These are phyloP conservation scores for Naematelia encephala DNA, from an alignment of 768 basidiomycete genomes.

Conservation along the genomic window DNA sequence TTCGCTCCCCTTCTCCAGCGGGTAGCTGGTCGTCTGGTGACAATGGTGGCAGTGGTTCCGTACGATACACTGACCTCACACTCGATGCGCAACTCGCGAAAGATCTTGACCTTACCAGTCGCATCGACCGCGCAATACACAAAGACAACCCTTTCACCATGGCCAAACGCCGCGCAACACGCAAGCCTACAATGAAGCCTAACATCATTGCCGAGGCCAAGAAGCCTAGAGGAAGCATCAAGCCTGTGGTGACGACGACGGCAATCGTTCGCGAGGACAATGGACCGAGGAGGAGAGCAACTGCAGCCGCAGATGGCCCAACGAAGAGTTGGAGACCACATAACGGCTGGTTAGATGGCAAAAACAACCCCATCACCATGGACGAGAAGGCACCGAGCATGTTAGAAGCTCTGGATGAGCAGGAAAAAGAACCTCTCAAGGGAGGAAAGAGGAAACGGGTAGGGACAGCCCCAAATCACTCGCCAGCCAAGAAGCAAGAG, in stretches of 20 bases:
- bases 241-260: not conserved
- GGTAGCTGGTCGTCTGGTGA: not conserved
- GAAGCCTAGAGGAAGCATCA: not conserved
- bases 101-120: conserved; percentile 4
- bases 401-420: not conserved
- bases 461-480: not conserved
- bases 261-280: conserved; percentile 1
- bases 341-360: not conserved
- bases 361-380: not conserved
- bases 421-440: conserved; percentile 1
- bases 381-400: not conserved
- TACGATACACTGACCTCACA: not conserved
- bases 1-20: not conserved
- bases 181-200: not conserved
- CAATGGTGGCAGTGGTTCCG: not conserved
- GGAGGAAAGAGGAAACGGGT: not conserved
- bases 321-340: not conserved
- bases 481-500: conserved; percentile 11
- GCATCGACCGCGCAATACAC: not conserved
- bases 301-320: not conserved
- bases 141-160: conserved; percentile 4
- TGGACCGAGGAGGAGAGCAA: not conserved
- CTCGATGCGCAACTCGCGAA: not conserved
- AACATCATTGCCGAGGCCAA: not conserved
- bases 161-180: not conserved